Conservation (phyloP, 805 yeast species). For the Blastobotrys parvus region DNA sequence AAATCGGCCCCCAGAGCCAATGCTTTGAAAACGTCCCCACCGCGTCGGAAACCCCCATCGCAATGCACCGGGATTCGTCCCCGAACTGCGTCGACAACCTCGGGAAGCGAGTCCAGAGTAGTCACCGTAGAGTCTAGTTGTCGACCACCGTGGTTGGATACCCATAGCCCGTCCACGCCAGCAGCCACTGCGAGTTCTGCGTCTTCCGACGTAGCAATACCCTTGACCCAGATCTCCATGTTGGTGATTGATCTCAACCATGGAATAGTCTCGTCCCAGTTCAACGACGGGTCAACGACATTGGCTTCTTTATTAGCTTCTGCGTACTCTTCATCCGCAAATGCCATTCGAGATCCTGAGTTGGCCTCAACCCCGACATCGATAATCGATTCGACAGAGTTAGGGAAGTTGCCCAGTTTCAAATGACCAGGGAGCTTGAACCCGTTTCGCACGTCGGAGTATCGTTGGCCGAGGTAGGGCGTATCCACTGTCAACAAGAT, state of each 20-base stretch:
- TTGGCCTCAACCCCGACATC: conserved; percentile 20
- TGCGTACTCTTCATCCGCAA: conserved; percentile 14
- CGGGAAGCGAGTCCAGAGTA: conserved; percentile 57
- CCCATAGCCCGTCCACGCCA: conserved; percentile 56
- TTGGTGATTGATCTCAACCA: conserved; percentile 29
- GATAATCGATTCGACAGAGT: conserved; percentile 16
- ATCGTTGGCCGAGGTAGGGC: conserved; percentile 46
- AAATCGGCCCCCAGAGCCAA: conserved; percentile 62
- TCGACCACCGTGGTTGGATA: conserved; percentile 72
- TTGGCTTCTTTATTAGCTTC: conserved; percentile 11
- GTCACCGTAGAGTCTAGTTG: conserved; percentile 59
- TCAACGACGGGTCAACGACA: conserved; percentile 23
- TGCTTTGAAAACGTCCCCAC: conserved; percentile 59
- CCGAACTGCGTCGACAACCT: conserved; percentile 24
- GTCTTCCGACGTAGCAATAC: conserved; percentile 61
- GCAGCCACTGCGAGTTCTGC: conserved; percentile 40
- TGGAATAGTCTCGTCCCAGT: conserved; percentile 27
- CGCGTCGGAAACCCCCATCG: conserved; percentile 66
- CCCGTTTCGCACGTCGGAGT: conserved; percentile 31
- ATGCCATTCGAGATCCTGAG: conserved; percentile 15
- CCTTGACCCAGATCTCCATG: conserved; percentile 48
- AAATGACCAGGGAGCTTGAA: conserved; percentile 14
- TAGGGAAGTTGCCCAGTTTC: conserved; percentile 22
- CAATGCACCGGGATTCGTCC: conserved; percentile 49
- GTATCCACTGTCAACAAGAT: conserved; percentile 51